Conservation (phyloP, 73 alveolate species). For the Stentor roeselii region DNA sequence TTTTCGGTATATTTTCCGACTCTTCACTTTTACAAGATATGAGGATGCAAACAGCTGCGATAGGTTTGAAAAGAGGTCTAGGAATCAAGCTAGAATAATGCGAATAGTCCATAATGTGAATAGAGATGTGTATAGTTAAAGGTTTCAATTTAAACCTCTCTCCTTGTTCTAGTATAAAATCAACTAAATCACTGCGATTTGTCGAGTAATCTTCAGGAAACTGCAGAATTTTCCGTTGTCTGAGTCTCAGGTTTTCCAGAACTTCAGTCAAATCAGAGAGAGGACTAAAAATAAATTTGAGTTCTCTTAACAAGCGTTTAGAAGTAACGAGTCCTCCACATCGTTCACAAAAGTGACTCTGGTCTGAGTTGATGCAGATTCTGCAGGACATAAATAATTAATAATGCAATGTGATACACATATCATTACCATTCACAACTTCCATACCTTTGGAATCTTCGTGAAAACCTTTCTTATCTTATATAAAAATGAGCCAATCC, state of each 20-base stretch:
- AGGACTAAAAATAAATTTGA: too few relatives aligned
- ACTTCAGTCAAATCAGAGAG: neutral
- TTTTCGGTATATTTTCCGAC: constrained; percentile 32
- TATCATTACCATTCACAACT: too few relatives aligned
- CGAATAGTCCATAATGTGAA: constrained; percentile 21
- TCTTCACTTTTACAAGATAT: constrained; percentile 44
- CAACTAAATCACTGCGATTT: constrained; percentile 44
- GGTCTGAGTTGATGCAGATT: too few relatives aligned
- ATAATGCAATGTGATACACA: too few relatives aligned
- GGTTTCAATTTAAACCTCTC: constrained; percentile 35
- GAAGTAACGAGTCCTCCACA: too few relatives aligned
- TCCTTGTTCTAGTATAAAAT: constrained; percentile 64
- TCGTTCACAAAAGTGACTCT: too few relatives aligned
- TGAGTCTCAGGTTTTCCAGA: neutral
- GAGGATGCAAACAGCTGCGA: constrained; percentile 47
- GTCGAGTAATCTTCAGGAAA: neutral
- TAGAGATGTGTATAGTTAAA: constrained; percentile 55
- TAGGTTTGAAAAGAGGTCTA: constrained; percentile 32
- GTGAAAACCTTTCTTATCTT: too few relatives aligned
- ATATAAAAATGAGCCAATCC: constrained; percentile 5
- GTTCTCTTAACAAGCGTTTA: neutral
- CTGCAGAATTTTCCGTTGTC: neutral
- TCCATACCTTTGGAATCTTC: too few relatives aligned
- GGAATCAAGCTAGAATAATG: constrained; percentile 16
- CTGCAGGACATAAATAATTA: too few relatives aligned